Conservation (phyloP, 129 eudicot genomes). For the Chrysanthemum seticuspe region DNA sequence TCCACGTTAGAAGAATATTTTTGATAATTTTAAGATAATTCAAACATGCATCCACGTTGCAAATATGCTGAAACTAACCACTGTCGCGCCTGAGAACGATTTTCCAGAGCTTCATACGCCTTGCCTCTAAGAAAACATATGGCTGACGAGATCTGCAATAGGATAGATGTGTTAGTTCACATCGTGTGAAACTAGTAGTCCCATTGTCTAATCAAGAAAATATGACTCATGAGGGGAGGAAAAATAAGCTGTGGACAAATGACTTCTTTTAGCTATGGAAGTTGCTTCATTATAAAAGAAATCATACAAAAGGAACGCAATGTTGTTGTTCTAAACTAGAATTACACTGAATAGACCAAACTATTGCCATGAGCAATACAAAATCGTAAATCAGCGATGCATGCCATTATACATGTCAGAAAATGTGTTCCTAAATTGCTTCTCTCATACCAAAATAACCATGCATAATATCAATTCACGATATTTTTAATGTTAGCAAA, state of each 20-base stretch:
- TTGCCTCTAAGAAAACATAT: conserved; percentile 94
- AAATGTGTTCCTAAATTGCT: no score
- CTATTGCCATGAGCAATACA: no score
- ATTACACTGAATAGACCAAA: no score
- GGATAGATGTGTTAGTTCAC: conserved; percentile 10
- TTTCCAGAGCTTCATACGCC: conserved; percentile 93
- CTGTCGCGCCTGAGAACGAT: conserved; percentile 87
- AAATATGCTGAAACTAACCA: conserved; percentile 59
- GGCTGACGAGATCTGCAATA: conserved; percentile 79
- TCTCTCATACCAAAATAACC: no score
- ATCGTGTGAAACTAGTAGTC: not conserved
- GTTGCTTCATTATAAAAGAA: not conserved
- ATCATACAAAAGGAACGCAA: not conserved
- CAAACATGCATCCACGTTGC: not conserved
- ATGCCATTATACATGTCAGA: no score
- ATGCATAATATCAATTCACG: no score
- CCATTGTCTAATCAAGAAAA: no score
- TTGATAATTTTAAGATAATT: no score
- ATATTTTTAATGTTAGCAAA: no score
- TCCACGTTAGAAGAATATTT: no score
- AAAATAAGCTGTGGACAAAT: not conserved
- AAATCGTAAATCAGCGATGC: no score
- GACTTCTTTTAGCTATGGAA: not conserved
- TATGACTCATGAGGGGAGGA: conserved; percentile 4
- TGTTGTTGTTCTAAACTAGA: not conserved